A percentile compares a stretch with the other conserved stretches of the same genome.
Conservation (phyloP, 2,329 filamentous ascomycete species). For the Coniochaeta pulveracea region DNA sequence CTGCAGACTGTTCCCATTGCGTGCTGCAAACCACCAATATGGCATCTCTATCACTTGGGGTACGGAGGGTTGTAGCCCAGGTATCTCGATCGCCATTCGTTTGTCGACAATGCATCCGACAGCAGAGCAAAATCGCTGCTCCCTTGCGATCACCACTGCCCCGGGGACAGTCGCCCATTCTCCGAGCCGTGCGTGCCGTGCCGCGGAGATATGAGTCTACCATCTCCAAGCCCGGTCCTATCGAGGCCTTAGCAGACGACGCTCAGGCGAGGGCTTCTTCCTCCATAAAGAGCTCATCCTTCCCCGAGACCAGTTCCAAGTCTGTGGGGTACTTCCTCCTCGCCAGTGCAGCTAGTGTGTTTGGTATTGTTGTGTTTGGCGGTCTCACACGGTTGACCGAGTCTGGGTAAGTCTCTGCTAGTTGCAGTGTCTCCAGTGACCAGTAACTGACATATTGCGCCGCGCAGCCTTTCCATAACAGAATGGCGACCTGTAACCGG, state of each 20-base stretch:
- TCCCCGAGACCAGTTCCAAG: slow-evolving; percentile 55
- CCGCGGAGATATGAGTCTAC: slow-evolving; percentile 8
- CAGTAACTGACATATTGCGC: too few relatives aligned
- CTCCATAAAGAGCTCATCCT: slow-evolving; percentile 26
- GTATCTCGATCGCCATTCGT: slow-evolving; percentile 23
- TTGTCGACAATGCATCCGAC: slow-evolving; percentile 36
- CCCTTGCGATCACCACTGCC: slow-evolving; percentile 6
- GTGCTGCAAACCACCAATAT: slow-evolving; percentile 11
- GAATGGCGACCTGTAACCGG: slow-evolving; percentile 98
- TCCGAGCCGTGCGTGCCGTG: slow-evolving; percentile 20
- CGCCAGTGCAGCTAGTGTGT: slow-evolving; percentile 83
- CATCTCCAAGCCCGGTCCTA: background rate
- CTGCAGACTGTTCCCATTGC: slow-evolving; percentile 8
- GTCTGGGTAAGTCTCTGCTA: slow-evolving; percentile 81
- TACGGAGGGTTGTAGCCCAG: slow-evolving; percentile 15
- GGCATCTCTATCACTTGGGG: slow-evolving; percentile 16
- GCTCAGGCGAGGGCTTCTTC: slow-evolving; percentile 10
- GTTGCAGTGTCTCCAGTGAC: too few relatives aligned
- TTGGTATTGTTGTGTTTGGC: slow-evolving; percentile 93
- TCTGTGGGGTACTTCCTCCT: slow-evolving; percentile 85
- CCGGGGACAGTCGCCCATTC: slow-evolving; percentile 28
- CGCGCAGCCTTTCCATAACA: slow-evolving; percentile 76
- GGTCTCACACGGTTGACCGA: slow-evolving; percentile 90
- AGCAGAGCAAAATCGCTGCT: slow-evolving; percentile 13
- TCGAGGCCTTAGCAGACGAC: slow-evolving; percentile 5